Conservation (phyloP, 1,284 basidiomycete genomes). For the Moesziomyces globuligerus region DNA sequence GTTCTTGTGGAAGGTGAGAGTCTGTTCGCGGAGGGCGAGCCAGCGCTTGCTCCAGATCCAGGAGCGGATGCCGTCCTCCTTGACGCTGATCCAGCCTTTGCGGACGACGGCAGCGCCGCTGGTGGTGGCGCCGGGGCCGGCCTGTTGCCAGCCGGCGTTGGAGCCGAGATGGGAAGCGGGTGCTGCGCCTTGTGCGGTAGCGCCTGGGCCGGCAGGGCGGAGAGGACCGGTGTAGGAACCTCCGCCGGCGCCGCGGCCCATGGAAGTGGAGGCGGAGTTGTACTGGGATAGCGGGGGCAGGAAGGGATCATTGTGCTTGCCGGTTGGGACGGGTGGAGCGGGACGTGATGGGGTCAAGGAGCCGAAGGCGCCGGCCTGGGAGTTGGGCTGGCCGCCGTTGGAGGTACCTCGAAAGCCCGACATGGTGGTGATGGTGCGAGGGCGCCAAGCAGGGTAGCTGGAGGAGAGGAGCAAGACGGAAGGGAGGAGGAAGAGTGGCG, state of each 20-base stretch:
- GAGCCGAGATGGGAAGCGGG: conserved; percentile 27
- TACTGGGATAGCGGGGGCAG: conserved; percentile 56
- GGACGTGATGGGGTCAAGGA: conserved; percentile 59
- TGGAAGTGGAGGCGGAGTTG: conserved; percentile 27
- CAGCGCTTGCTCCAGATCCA: conserved; percentile 94
- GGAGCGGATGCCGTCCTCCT: conserved; percentile 71
- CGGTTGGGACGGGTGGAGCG: conserved; percentile 56
- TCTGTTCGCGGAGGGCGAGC: conserved; percentile 84
- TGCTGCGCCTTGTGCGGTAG: conserved; percentile 22
- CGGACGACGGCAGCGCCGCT: conserved; percentile 58
- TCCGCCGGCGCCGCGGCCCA: conserved; percentile 52
- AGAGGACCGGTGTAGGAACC: conserved; percentile 61
- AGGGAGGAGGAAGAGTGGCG: neutral
- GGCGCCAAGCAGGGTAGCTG: neutral
- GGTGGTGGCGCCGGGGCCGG: conserved; percentile 41
- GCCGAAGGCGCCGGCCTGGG: conserved; percentile 35
- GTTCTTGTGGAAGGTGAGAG: conserved; percentile 87
- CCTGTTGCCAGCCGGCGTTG: conserved; percentile 44
- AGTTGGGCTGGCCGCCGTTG: conserved; percentile 15
- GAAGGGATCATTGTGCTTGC: conserved; percentile 52
- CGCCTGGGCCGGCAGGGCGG: conserved; percentile 56
- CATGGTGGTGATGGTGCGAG: conserved; percentile 19
- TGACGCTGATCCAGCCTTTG: conserved; percentile 66
- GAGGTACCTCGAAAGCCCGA: conserved; percentile 40
- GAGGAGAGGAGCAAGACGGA: neutral